Conservation (phyloP, 2,329 filamentous ascomycete species). For the Macrophomina tecta region DNA sequence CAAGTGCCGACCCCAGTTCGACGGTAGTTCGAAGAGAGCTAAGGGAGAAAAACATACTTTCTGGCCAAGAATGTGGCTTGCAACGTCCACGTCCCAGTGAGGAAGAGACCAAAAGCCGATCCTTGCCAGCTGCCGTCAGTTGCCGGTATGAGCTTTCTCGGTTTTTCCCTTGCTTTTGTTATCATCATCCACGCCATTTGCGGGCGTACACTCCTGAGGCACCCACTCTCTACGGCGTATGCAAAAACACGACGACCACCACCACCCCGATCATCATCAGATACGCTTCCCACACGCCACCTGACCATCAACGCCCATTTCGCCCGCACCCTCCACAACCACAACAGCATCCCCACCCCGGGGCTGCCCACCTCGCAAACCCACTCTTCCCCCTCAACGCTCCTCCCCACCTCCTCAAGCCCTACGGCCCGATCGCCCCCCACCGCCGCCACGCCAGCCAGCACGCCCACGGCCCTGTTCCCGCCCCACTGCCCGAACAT, state of each 20-base stretch:
- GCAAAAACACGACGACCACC: too few species aligned
- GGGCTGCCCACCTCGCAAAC: conserved; percentile 19
- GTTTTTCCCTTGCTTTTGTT: too few species aligned
- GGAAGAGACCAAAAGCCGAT: not conserved
- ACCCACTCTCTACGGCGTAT: too few species aligned
- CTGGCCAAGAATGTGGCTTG: not conserved
- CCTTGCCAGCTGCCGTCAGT: not conserved
- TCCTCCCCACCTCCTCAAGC: conserved; percentile 31
- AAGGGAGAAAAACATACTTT: not conserved
- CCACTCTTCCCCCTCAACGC: conserved; percentile 31
- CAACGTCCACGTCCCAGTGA: not conserved
- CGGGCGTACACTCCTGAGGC: too few species aligned
- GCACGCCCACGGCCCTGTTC: conserved; percentile 3
- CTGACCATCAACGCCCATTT: too few species aligned
- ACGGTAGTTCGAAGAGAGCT: not conserved
- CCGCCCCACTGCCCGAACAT: conserved; percentile 11
- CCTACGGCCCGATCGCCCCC: not conserved
- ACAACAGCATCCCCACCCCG: not conserved
- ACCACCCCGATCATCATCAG: too few species aligned
- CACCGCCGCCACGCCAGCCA: conserved; percentile 17
- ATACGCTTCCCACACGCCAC: too few species aligned
- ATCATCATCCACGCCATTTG: too few species aligned
- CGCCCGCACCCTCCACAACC: not conserved
- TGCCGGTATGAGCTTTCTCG: not conserved
- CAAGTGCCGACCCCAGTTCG: not conserved